Conservation (phyloP, 2,329 filamentous ascomycete genomes). For the Colletotrichum sp. region DNA sequence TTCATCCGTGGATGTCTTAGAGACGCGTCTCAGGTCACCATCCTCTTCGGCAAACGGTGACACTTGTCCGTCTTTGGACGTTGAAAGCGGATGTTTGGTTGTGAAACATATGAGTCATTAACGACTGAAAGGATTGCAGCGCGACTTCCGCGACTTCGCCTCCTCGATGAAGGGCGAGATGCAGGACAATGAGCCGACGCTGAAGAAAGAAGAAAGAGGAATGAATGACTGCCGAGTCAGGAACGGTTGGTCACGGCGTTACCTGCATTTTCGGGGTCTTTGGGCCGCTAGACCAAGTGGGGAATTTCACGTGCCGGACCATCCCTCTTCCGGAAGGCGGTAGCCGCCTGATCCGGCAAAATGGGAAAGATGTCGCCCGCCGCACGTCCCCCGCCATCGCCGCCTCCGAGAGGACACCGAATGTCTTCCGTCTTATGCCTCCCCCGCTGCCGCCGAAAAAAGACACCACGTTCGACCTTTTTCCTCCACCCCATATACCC, state of each 20-base stretch:
- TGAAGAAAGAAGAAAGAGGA: background rate
- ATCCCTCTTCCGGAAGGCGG: background rate
- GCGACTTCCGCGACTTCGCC: background rate
- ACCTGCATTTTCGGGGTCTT: background rate
- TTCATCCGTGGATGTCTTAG: background rate
- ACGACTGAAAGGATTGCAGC: background rate
- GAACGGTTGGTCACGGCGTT: background rate
- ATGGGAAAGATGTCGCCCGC: background rate
- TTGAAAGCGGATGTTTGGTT: background rate
- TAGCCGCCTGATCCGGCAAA: background rate
- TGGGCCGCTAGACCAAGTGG: background rate
- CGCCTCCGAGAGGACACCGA: slow-evolving; percentile 18
- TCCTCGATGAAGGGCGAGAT: background rate
- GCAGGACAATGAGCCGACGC: background rate
- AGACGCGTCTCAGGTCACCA: background rate
- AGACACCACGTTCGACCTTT: background rate
- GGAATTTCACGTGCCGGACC: background rate
- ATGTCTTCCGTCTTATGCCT: slow-evolving; percentile 1
- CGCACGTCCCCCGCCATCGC: slow-evolving; percentile 9
- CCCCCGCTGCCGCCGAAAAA: background rate
- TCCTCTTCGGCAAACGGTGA: background rate
- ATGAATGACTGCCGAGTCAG: background rate
- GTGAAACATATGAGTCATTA: background rate
- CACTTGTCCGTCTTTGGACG: background rate
- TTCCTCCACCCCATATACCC: too few relatives aligned